Evolutionary conservation across 108 stramenopile species (phyloP), one percentile per base, ranked within the genome.

Genomic region (Nannochloropsis gaditana): DNA sequence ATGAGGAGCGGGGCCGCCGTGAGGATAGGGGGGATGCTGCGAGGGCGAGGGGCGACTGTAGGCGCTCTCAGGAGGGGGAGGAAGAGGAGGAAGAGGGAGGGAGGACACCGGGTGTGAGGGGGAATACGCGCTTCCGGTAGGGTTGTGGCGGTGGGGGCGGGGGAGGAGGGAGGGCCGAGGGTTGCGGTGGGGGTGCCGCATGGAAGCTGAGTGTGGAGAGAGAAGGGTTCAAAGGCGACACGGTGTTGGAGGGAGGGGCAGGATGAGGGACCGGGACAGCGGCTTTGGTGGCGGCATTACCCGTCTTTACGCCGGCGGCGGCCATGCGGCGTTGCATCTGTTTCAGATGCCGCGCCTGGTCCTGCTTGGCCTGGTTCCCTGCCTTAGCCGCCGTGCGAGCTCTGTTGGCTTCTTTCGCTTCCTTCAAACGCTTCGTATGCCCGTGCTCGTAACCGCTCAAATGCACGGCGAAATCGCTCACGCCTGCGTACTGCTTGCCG

Each of bases 391-490:
- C 87, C 17, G 44, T 41, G 4, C 87, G 84, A 42, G 87, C 87
- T 43, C 85, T 87, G 43, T 88, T 86, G 19, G 87, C 86, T 84
- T 88, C 79, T 44, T 87, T 83, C 84, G 85, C 80, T 41, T 88
- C 87, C 41, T 87, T 87, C 21, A 88, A 83, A 42, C 87, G 86
- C 87, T 88, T 89, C 19, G 81, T 87, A 79, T 89, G 88, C 44
- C 87, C 87, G 87, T 89, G 88, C 42, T 89, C 88, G 88, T 89
- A 89, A 9, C 87, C 87, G 87, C 85, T 85, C 19, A 87, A 82
- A 45, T 89, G 88, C 11, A 85, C 85, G 45, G 84, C 84, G 80
- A 89, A 83, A 41, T 89, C 88, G 11, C 83, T 43, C 8, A 89
- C 88, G 82, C 44, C 87, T 44, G 87, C 88, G 43, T 89, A 89